A percentile compares a stretch with the other conserved stretches of the same genome.
These are phyloP conservation scores for Auxenochlorella protothecoides DNA, from an alignment of 139 green algal species.

Conservation along the genomic window DNA sequence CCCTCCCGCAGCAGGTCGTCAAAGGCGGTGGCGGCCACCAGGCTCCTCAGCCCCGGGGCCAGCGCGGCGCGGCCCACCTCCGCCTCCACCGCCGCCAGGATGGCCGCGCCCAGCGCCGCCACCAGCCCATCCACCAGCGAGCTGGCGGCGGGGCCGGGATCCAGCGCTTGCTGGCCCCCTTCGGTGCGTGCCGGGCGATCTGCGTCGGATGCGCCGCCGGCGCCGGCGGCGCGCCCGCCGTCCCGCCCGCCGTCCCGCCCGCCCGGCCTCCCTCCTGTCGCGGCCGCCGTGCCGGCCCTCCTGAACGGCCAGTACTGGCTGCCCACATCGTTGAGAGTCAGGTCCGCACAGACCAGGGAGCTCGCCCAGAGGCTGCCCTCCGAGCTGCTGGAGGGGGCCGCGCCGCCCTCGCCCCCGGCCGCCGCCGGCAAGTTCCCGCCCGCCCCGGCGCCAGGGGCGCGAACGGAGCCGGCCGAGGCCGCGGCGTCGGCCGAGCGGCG, in stretches of 20 bases:
- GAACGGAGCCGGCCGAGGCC: too few relatives aligned
- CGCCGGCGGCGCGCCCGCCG: not conserved
- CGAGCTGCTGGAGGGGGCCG: too few relatives aligned
- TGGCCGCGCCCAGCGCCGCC: conserved; percentile 5
- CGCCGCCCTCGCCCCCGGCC: too few relatives aligned
- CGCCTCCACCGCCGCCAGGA: not conserved
- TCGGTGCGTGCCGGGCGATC: too few relatives aligned
- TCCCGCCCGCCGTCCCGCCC: not conserved
- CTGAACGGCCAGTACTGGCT: conserved; percentile 22
- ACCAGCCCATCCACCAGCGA: conserved; percentile 10
- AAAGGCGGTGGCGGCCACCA: conserved; percentile 20
- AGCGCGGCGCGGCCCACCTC: not conserved
- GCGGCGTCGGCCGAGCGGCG: too few relatives aligned
- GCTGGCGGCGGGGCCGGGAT: not conserved
- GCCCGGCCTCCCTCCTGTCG: conserved; percentile 1
- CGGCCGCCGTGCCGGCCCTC: conserved; percentile 4
- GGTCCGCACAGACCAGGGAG: conserved; percentile 24
- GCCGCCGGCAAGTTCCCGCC: too few relatives aligned
- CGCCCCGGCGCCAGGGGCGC: too few relatives aligned
- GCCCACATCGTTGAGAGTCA: conserved; percentile 25
- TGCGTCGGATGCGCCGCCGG: too few relatives aligned
- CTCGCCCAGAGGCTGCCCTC: conserved; percentile 21
- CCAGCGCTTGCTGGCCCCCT: not conserved
- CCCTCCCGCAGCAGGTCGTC: conserved; percentile 16
- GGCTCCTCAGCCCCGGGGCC: conserved; percentile 2